phyloP scores from a whole-genome alignment of 1,284 basidiomycete species.

The Sanguinoderma infundibulare region DNA sequence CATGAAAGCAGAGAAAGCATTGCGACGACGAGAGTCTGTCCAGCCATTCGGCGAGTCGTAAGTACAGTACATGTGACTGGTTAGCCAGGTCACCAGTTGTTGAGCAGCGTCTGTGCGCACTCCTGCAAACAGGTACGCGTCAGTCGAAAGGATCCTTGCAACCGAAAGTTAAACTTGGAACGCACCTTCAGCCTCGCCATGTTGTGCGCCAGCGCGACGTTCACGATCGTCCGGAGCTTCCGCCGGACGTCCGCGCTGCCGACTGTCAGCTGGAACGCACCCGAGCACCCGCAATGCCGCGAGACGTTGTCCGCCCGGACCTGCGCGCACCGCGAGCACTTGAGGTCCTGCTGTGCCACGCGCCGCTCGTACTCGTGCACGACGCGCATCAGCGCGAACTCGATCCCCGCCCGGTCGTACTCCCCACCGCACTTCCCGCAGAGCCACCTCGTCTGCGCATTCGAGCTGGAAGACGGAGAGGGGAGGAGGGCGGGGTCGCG shows the following conservation, averaged over 20 bases:
- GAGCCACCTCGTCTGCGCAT: conserved; percentile 55
- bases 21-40: background rate
- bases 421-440: conserved; percentile 81
- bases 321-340: conserved; percentile 88
- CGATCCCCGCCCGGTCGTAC: conserved; percentile 87
- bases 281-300: conserved; percentile 88
- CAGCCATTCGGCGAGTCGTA: background rate
- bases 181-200: conserved; percentile 68
- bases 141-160: background rate
- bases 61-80: too few species aligned
- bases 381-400: conserved; percentile 84
- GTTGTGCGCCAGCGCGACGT: conserved; percentile 78
- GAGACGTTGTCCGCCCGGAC: conserved; percentile 89
- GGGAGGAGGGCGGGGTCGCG: conserved; percentile 89
- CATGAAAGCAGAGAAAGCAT: conserved; percentile 16
- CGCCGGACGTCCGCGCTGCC: conserved; percentile 72
- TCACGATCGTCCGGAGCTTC: conserved; percentile 79
- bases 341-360: conserved; percentile 89
- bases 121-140: conserved; percentile 43
- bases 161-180: background rate
- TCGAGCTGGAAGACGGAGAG: conserved; percentile 46
- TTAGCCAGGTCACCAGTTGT: conserved; percentile 22
- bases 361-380: conserved; percentile 74
- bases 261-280: conserved; percentile 74
- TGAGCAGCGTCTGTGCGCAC: conserved; percentile 25